Conservation (phyloP, 176 grass and related monocot species). For the Phoenix roebelenii region DNA sequence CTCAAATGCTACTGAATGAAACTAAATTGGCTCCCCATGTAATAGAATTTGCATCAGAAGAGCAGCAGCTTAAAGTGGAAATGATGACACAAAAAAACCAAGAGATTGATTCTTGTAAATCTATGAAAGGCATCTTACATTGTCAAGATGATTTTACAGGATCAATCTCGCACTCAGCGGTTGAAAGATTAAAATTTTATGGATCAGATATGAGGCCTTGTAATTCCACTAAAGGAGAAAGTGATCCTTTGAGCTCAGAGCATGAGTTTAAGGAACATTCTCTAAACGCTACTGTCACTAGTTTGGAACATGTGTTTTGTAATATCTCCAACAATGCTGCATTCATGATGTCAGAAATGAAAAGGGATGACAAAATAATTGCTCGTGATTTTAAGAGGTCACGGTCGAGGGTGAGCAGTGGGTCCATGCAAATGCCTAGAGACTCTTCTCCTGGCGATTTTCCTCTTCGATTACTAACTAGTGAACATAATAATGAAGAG, state of each 20-base stretch:
- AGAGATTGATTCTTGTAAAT: slow-evolving; percentile 18
- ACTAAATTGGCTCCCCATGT: slow-evolving; percentile 18
- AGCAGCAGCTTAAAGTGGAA: slow-evolving; percentile 18
- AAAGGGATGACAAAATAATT: slow-evolving; percentile 10
- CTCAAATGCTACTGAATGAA: slow-evolving; percentile 25
- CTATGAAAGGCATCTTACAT: slow-evolving; percentile 13
- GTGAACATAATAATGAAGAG: slow-evolving; percentile 11
- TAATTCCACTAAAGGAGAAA: slow-evolving; percentile 28
- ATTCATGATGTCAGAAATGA: slow-evolving; percentile 6
- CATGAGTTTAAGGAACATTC: slow-evolving; percentile 16
- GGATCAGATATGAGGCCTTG: slow-evolving; percentile 23
- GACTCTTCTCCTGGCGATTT: background rate
- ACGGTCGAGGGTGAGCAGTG: slow-evolving; percentile 14
- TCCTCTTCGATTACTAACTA: slow-evolving; percentile 7
- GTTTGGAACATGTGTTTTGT: slow-evolving; percentile 14
- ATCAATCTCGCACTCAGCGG: slow-evolving; percentile 20
- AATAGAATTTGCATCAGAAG: slow-evolving; percentile 27
- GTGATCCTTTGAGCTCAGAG: slow-evolving; percentile 29
- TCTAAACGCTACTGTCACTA: slow-evolving; percentile 22
- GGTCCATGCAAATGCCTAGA: slow-evolving; percentile 5
- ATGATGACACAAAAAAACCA: slow-evolving; percentile 5
- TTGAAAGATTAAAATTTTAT: slow-evolving; percentile 22
- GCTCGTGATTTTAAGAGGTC: slow-evolving; percentile 5
- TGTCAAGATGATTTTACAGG: slow-evolving; percentile 15
- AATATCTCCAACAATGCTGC: background rate